Conservation (phyloP, 2,329 filamentous ascomycete genomes). For the Dothiorella sarmentorum region DNA sequence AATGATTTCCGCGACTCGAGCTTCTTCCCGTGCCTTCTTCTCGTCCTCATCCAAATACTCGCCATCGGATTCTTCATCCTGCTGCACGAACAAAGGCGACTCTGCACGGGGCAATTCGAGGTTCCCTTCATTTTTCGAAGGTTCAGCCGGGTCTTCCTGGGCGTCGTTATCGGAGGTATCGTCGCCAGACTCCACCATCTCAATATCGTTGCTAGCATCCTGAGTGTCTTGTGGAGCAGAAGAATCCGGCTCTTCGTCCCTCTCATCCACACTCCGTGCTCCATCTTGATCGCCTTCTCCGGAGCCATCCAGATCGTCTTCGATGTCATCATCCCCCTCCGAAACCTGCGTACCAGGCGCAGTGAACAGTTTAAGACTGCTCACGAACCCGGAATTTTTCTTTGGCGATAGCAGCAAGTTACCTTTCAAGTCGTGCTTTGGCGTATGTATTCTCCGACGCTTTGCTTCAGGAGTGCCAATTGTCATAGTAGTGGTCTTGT, state of each 20-base stretch:
- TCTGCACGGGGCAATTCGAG: background rate
- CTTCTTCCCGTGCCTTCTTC: constrained; percentile 51
- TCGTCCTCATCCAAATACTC: constrained; percentile 55
- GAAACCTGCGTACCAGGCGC: constrained; percentile 49
- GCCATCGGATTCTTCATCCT: constrained; percentile 35
- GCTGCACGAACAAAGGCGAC: constrained; percentile 11
- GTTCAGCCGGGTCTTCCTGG: background rate
- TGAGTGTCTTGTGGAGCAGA: background rate
- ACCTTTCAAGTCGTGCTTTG: constrained; percentile 33
- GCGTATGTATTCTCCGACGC: constrained; percentile 40
- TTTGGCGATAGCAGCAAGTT: constrained; percentile 30
- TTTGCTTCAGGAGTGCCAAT: constrained; percentile 54
- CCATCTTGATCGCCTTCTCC: background rate
- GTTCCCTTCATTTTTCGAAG: too few relatives aligned
- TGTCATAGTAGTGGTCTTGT: constrained; percentile 62
- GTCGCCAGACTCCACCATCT: background rate
- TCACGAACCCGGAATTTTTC: constrained; percentile 34
- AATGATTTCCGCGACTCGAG: constrained; percentile 43
- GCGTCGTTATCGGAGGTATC: background rate
- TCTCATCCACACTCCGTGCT: background rate
- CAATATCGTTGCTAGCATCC: background rate
- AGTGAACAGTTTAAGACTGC: constrained; percentile 51
- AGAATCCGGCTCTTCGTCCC: background rate
- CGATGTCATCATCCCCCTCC: constrained; percentile 15
- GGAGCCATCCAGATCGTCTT: background rate